Base-by-base conservation (phyloP, 2,329 filamentous ascomycete species). In the Talaromyces marneffei region DNA sequence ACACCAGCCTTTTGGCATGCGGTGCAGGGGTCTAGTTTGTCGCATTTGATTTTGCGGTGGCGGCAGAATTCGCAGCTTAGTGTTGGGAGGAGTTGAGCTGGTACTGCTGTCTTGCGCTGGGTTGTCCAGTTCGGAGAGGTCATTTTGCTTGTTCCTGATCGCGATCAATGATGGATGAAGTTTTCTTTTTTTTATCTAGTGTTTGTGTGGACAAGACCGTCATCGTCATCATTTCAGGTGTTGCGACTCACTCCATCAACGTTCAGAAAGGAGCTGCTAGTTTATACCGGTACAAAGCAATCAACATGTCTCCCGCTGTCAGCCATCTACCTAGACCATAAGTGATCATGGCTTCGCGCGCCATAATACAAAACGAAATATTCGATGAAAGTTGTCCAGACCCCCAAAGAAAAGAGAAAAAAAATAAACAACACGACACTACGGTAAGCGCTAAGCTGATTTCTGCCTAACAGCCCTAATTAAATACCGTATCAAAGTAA, bases 1-100 rank as follows among this genome's bases (percentile, higher is more conserved):
- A 64, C 57, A 12, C 65, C 65, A 7, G 56, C 42, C 14, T 55
- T 50, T 20, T 53, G 50, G 37, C 65, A 68, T 25, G 65, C 66
- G n/a, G 62, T 66, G 52, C 65, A 68, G 4, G 65, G 66, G 35
- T 61, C 61, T 31, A 64, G 57, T 46, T 64, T 66, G 54, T 67
- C 66, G 52, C 58, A 60, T 60, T 55, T 55, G 18, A 60, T 60
- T 42, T 68, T 68, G 48, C 66, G 64, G n/a, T 64, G 56, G 37
- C 60, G 64, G 29, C 66, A 66, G 12, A 62, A 57, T 37, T 64
- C 64, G 46, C 64, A 66, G 50, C 64, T 67, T 33, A 66, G 65
- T 14, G 25, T 59, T 25, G 60, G 60, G 4, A 62, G 35, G 8
- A 9, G 14, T 8, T 35, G n/a, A 8, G 37, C 27, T 10, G 10